Evolutionary conservation across 2,329 filamentous ascomycete species (phyloP).

Genomic region (Aspergillus phoenicis): DNA sequence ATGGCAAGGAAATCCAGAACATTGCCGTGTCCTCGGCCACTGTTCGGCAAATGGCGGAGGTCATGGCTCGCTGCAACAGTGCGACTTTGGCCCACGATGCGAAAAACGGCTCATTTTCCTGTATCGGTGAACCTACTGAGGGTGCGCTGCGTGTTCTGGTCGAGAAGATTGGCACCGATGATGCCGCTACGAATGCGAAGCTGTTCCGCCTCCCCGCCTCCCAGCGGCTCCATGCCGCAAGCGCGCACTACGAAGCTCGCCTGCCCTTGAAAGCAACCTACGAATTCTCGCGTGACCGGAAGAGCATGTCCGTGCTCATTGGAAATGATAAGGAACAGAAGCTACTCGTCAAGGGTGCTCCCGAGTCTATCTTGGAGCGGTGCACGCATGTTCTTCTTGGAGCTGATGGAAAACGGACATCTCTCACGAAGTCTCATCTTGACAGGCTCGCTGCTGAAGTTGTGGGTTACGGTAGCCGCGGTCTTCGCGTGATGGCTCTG

Average conservation of each 20-base stretch:
- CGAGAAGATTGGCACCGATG: conserved; percentile 89
- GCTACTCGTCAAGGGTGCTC: conserved; percentile 93
- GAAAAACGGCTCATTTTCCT: conserved; percentile 73
- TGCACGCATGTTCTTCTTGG: conserved; percentile 83
- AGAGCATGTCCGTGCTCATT: conserved; percentile 98
- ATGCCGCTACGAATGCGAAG: conserved; percentile 60
- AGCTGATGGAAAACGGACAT: conserved; percentile 73
- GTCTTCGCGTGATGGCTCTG: conserved; percentile 91
- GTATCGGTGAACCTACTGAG: conserved; percentile 92
- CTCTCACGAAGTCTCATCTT: conserved; percentile 69
- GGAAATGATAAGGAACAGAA: conserved; percentile 70
- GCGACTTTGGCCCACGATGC: conserved; percentile 79
- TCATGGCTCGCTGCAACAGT: conserved; percentile 82
- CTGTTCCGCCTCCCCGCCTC: conserved; percentile 52
- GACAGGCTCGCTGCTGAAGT: conserved; percentile 77
- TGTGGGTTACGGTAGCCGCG: conserved; percentile 85
- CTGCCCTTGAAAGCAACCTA: conserved; percentile 80
- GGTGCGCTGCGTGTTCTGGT: conserved; percentile 86
- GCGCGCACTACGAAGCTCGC: conserved; percentile 78
- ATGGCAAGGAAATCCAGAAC: conserved; percentile 70
- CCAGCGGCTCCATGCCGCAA: conserved; percentile 76
- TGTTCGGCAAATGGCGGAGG: conserved; percentile 73
- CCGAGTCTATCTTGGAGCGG: conserved; percentile 89
- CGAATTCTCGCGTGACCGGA: conserved; percentile 95
- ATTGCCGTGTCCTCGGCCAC: conserved; percentile 73